These are phyloP conservation scores for Capillidium rhysosporum DNA, from an alignment of 371 early-diverging fungal genomes.

Conservation along the genomic window DNA sequence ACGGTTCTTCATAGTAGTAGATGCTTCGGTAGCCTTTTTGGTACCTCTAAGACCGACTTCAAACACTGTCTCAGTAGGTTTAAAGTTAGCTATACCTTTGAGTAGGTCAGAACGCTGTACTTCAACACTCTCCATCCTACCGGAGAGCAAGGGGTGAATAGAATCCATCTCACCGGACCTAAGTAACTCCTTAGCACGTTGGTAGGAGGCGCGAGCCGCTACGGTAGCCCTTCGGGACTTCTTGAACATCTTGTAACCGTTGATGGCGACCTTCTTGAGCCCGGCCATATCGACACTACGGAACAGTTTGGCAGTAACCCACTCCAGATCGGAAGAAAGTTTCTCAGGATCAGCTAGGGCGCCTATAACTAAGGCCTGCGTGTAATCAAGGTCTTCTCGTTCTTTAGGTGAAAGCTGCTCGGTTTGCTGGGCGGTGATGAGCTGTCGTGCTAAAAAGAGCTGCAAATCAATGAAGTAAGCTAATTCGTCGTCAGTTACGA, in stretches of 20 bases:
- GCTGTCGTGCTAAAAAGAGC: constrained; percentile 62
- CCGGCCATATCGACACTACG: constrained; percentile 39
- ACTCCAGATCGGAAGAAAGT: constrained; percentile 48
- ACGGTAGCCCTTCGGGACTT: constrained; percentile 60
- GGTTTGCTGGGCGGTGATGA: constrained; percentile 26
- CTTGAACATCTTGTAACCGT: constrained; percentile 71
- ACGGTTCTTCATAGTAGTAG: constrained; percentile 57
- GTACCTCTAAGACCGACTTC: constrained; percentile 70
- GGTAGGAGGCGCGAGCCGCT: constrained; percentile 73
- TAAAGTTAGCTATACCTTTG: constrained; percentile 48
- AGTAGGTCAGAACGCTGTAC: constrained; percentile 41
- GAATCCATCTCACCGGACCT: constrained; percentile 31
- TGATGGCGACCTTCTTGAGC: constrained; percentile 38
- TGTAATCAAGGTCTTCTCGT: constrained; percentile 31
- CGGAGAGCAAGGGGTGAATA: constrained; percentile 50
- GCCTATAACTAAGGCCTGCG: constrained; percentile 65
- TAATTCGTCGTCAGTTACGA: constrained; percentile 67
- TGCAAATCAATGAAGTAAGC: constrained; percentile 85
- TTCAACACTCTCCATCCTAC: constrained; percentile 19
- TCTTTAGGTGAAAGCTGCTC: constrained; percentile 3
- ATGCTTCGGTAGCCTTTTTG: constrained; percentile 45
- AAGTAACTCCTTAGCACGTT: constrained; percentile 61
- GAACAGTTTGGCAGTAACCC: constrained; percentile 32
- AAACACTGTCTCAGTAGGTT: constrained; percentile 76
- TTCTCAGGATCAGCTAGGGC: constrained; percentile 36